A percentile compares a stretch with the other conserved stretches of the same genome.
These are phyloP conservation scores for Puccinia triticina DNA, from an alignment of 1,284 basidiomycete genomes.

Conservation along the genomic window DNA sequence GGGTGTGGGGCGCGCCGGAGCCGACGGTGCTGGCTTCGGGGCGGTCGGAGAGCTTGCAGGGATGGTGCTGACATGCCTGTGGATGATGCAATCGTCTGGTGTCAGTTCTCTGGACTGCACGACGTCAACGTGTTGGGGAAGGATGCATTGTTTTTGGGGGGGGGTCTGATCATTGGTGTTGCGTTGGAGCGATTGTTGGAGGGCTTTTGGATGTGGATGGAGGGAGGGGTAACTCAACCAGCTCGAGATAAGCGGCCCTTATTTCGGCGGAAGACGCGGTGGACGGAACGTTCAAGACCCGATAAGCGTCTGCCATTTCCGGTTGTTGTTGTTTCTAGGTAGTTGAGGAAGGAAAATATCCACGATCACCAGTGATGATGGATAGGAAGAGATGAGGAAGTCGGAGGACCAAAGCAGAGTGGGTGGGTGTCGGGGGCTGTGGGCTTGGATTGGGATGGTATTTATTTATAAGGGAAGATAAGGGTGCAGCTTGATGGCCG, in stretches of 20 bases:
- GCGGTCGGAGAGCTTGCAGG: constrained; percentile 20
- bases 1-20: too few relatives aligned
- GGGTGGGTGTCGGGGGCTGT: too few relatives aligned
- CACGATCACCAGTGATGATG: constrained; percentile 2
- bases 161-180: too few relatives aligned
- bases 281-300: constrained; percentile 17
- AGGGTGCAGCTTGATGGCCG: too few relatives aligned
- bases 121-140: not conserved
- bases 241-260: constrained; percentile 17
- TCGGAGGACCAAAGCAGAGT: not conserved
- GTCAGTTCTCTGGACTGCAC: not conserved
- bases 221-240: constrained; percentile 9
- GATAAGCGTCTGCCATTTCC: constrained; percentile 34
- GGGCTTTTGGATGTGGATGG: too few relatives aligned
- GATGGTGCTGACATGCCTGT: constrained; percentile 39
- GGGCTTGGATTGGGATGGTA: too few relatives aligned
- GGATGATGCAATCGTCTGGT: not conserved
- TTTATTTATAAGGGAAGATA: too few relatives aligned
- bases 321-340: not conserved
- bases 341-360: not conserved
- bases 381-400: not conserved
- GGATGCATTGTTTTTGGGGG: too few relatives aligned
- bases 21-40: too few relatives aligned
- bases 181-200: too few relatives aligned
- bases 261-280: constrained; percentile 3